Percentiles rank a stretch among this genome's conserved stretches.
phyloP scores from a whole-genome alignment of 1,284 basidiomycete genomes.

The Rhodotorula sp. region DNA sequence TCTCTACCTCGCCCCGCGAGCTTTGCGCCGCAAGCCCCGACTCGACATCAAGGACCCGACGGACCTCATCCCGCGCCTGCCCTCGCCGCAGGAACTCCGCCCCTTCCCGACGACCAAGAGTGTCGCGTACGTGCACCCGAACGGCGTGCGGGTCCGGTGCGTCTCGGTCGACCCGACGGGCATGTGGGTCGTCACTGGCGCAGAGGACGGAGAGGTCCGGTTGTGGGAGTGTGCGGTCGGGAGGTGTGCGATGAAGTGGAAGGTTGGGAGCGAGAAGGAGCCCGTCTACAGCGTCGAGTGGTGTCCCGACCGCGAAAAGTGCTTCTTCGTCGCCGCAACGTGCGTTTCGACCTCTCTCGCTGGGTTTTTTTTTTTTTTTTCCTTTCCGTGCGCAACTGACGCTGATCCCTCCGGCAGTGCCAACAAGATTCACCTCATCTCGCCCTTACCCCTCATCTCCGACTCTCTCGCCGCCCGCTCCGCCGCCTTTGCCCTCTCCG shows the following conservation, averaged over 20 bases:
- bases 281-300: slow-evolving; percentile 82
- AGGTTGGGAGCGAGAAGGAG: slow-evolving; percentile 63
- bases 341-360: slow-evolving; percentile 54
- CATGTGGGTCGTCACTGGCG: slow-evolving; percentile 86
- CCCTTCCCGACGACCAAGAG: slow-evolving; percentile 90
- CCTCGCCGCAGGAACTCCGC: slow-evolving; percentile 82
- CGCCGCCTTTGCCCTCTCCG: slow-evolving; percentile 44
- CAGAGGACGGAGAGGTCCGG: slow-evolving; percentile 81
- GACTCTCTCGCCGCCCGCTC: slow-evolving; percentile 54
- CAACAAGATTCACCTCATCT: slow-evolving; percentile 74
- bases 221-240: slow-evolving; percentile 95
- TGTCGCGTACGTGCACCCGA: slow-evolving; percentile 69
- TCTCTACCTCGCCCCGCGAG: slow-evolving; percentile 91
- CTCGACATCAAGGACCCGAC: slow-evolving; percentile 71
- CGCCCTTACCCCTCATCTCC: slow-evolving; percentile 60
- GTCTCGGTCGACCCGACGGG: slow-evolving; percentile 83
- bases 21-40: slow-evolving; percentile 69
- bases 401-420: slow-evolving; percentile 57
- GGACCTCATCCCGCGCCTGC: slow-evolving; percentile 91
- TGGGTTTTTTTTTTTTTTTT: slow-evolving; percentile 27
- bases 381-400: neutral
- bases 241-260: slow-evolving; percentile 84
- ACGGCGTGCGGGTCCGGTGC: slow-evolving; percentile 66
- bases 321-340: slow-evolving; percentile 77
- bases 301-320: slow-evolving; percentile 84